phyloP scores from a whole-genome alignment of 176 grass and related monocot species.

The Themeda triandra region DNA sequence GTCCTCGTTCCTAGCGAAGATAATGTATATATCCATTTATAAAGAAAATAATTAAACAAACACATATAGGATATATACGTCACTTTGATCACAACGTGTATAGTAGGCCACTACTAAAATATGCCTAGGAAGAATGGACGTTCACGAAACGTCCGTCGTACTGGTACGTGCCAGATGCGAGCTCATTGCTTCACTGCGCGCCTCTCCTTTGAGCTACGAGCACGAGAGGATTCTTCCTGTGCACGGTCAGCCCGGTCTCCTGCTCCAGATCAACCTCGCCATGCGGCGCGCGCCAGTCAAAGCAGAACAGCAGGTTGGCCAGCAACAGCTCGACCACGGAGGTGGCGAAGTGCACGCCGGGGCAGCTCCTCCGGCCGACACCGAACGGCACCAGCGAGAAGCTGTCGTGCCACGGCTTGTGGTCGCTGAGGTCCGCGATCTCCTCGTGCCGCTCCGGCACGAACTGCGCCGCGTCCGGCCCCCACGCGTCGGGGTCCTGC shows the following conservation, averaged over 20 bases:
- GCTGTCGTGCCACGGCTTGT: slow-evolving; percentile 25
- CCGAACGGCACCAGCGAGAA: slow-evolving; percentile 68
- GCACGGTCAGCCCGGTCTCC: slow-evolving; percentile 37
- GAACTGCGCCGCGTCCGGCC: slow-evolving; percentile 32
- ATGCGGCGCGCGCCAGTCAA: slow-evolving; percentile 53
- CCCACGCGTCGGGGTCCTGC: slow-evolving; percentile 38
- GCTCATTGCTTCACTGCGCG: no score
- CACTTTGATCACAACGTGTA: no score
- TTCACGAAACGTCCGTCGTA: no score
- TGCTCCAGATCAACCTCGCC: slow-evolving; percentile 48
- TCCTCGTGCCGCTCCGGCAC: slow-evolving; percentile 51
- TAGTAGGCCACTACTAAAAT: no score
- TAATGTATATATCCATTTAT: no score
- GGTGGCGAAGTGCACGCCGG: slow-evolving; percentile 61
- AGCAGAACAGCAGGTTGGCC: slow-evolving; percentile 59
- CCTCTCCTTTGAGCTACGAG: slow-evolving; percentile 20
- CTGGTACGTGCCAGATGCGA: no score
- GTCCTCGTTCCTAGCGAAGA: no score
- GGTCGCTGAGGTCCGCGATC: slow-evolving; percentile 22
- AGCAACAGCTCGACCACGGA: slow-evolving; percentile 54
- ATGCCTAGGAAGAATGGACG: no score
- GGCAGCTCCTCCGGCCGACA: slow-evolving; percentile 56
- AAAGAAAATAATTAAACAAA: no score
- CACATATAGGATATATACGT: no score
- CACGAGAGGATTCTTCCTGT: slow-evolving; percentile 55